Evolutionary conservation across 176 grass and related monocot species (phyloP).

Genomic region (Carex scoparia): DNA sequence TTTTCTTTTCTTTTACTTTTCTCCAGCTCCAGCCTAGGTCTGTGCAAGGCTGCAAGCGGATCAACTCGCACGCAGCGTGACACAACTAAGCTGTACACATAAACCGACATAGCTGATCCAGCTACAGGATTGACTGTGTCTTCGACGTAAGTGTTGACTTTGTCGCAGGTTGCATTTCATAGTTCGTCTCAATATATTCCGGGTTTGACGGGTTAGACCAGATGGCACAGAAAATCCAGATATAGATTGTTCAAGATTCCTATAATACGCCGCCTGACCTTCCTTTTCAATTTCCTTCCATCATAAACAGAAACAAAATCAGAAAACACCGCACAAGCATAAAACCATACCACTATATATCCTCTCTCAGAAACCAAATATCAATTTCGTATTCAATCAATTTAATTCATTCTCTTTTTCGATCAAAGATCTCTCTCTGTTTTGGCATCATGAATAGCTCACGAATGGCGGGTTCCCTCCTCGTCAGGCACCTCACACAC

Average conservation of each 20-base stretch:
- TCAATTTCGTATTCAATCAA: background rate
- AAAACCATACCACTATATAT: background rate
- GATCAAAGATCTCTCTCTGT: background rate
- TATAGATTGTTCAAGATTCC: background rate
- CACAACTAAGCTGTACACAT: background rate
- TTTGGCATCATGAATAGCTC: constrained; percentile 31
- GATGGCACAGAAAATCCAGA: background rate
- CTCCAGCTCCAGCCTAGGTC: background rate
- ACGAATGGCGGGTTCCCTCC: constrained; percentile 36
- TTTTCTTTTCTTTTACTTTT: background rate
- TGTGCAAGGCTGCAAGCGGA: background rate
- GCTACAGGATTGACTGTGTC: background rate
- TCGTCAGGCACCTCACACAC: constrained; percentile 38
- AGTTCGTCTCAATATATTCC: background rate
- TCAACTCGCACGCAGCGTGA: background rate
- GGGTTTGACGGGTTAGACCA: background rate
- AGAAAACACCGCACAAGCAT: background rate
- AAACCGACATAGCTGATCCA: background rate
- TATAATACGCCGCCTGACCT: background rate
- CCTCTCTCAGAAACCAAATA: background rate
- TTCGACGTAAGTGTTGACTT: background rate
- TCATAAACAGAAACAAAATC: background rate
- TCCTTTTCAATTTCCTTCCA: background rate
- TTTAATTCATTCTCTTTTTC: background rate
- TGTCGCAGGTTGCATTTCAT: background rate